Evolutionary conservation across 345 rosid species (phyloP).

Genomic region (Boechera retrofracta): DNA sequence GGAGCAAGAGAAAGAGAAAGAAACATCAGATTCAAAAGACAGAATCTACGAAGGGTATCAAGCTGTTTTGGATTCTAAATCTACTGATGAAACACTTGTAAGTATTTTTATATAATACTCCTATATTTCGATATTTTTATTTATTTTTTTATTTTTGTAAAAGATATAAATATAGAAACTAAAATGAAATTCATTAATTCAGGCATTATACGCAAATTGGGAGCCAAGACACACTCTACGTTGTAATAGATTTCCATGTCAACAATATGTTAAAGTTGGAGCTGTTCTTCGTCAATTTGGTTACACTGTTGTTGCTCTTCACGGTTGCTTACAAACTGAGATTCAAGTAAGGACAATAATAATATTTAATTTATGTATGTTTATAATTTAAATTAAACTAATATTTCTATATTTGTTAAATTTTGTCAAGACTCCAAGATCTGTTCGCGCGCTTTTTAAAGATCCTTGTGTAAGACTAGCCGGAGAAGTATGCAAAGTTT

Average conservation of each 20-base stretch:
- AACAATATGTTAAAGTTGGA: conserved; percentile 79
- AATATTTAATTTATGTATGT: not conserved
- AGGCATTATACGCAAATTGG: conserved; percentile 90
- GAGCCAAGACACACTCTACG: conserved; percentile 74
- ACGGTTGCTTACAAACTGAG: conserved; percentile 81
- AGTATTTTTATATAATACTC: conserved; percentile 23
- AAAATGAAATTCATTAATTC: not conserved
- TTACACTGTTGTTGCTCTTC: conserved; percentile 77
- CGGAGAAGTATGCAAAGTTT: conserved; percentile 64
- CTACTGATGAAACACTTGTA: conserved; percentile 76
- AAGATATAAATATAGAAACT: not conserved
- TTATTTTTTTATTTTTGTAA: not conserved
- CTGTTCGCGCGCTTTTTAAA: conserved; percentile 70
- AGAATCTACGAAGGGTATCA: conserved; percentile 73
- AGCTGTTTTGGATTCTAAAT: conserved; percentile 78
- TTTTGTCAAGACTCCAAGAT: conserved; percentile 60
- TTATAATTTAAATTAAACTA: not conserved
- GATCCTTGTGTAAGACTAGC: conserved; percentile 79
- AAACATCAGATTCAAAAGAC: conserved; percentile 53
- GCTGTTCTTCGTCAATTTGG: conserved; percentile 85
- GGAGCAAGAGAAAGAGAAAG: conserved; percentile 47
- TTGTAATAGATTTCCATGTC: conserved; percentile 72
- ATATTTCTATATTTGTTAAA: not conserved
- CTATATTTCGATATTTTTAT: not conserved
- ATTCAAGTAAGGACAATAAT: conserved; percentile 61